Conservation (phyloP, 495 filamentous ascomycete genomes). For the Geopyxis carbonaria region DNA sequence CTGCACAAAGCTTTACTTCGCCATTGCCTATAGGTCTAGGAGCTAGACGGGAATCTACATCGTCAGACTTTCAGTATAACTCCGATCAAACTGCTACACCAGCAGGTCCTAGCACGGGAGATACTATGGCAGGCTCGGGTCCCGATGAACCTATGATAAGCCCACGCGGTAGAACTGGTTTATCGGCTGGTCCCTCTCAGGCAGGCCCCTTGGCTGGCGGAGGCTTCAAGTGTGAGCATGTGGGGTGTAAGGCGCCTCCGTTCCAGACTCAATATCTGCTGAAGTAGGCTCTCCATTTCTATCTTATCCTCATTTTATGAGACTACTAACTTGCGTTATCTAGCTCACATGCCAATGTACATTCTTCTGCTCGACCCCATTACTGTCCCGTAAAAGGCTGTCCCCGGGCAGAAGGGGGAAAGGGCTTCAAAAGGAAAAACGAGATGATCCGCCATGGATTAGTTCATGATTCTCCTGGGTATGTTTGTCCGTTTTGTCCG, state of each 20-base stretch:
- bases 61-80: slow-evolving; percentile 15
- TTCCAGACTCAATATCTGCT: slow-evolving; percentile 85
- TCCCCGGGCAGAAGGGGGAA: slow-evolving; percentile 62
- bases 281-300: slow-evolving; percentile 46
- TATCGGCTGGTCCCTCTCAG: neutral
- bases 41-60: slow-evolving; percentile 14
- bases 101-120: slow-evolving; percentile 22
- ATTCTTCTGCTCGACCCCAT: slow-evolving; percentile 76
- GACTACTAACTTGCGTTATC: slow-evolving; percentile 26
- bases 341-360: slow-evolving; percentile 97
- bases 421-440: slow-evolving; percentile 96
- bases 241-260: slow-evolving; percentile 61
- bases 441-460: slow-evolving; percentile 97
- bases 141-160: slow-evolving; percentile 19
- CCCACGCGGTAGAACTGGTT: slow-evolving; percentile 9
- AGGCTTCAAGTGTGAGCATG: slow-evolving; percentile 39
- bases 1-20: neutral
- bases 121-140: slow-evolving; percentile 21
- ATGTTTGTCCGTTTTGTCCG: slow-evolving; percentile 92
- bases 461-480: slow-evolving; percentile 88
- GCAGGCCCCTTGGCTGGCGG: slow-evolving; percentile 7
- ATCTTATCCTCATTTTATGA: too few relatives aligned
- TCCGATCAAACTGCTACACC: slow-evolving; percentile 16
- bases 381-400: slow-evolving; percentile 76
- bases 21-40: slow-evolving; percentile 9